These are phyloP conservation scores for Sporisorium reilianum DNA, from an alignment of 1,284 basidiomycete species.

Conservation along the genomic window DNA sequence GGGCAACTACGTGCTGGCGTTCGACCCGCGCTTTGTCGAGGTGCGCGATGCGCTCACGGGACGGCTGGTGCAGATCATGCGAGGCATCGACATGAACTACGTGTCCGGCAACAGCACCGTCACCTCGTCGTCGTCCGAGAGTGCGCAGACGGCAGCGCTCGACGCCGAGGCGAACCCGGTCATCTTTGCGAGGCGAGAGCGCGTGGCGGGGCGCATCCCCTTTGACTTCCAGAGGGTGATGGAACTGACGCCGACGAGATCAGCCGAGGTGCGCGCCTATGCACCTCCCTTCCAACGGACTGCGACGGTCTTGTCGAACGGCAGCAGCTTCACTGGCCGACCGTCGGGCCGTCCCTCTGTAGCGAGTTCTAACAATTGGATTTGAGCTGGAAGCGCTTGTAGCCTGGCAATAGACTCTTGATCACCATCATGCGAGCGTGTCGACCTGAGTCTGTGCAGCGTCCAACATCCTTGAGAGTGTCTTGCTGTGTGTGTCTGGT, in stretches of 20 bases:
- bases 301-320: slow-evolving; percentile 34
- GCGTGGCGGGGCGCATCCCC: slow-evolving; percentile 34
- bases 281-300: slow-evolving; percentile 36
- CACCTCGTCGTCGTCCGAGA: slow-evolving; percentile 36
- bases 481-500: too few species aligned
- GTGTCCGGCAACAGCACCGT: slow-evolving; percentile 72
- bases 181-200: slow-evolving; percentile 44
- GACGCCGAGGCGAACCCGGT: slow-evolving; percentile 53
- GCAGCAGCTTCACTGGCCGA: slow-evolving; percentile 38
- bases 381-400: slow-evolving; percentile 17
- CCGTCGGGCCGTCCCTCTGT: slow-evolving; percentile 31
- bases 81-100: slow-evolving; percentile 82
- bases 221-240: slow-evolving; percentile 53
- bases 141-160: slow-evolving; percentile 31
- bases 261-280: slow-evolving; percentile 7
- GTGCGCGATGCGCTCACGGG: slow-evolving; percentile 87
- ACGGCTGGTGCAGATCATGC: slow-evolving; percentile 88
- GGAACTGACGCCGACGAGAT: slow-evolving; percentile 36
- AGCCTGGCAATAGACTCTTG: too few species aligned
- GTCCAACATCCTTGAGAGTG: too few species aligned
- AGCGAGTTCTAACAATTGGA: slow-evolving; percentile 34
- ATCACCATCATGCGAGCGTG: not conserved
- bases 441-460: not conserved
- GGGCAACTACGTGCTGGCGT: slow-evolving; percentile 87
- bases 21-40: slow-evolving; percentile 92